phyloP scores from a whole-genome alignment of 352 stramenopile genomes.

The Globisporangium radiosum region DNA sequence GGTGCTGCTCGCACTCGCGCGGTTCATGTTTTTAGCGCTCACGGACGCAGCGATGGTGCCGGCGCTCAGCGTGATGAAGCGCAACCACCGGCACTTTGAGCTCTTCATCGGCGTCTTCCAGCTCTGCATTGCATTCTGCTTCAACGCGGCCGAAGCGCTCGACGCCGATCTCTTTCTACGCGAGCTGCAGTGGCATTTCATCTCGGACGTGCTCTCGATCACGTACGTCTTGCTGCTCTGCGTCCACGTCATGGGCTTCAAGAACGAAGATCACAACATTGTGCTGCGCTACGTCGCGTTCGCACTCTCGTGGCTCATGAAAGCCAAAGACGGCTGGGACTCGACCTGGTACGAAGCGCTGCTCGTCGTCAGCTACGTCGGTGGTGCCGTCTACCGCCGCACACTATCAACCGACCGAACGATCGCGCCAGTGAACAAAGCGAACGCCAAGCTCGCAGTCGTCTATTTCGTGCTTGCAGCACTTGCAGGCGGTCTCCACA shows the following conservation, averaged over 20 bases:
- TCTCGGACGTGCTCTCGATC: constrained; percentile 83
- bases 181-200: constrained; percentile 79
- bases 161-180: constrained; percentile 57
- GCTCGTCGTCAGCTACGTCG: constrained; percentile 53
- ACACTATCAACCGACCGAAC: constrained; percentile 31
- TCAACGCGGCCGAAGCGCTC: constrained; percentile 78
- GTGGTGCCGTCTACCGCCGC: constrained; percentile 47
- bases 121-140: constrained; percentile 71
- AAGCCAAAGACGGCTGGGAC: constrained; percentile 80
- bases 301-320: constrained; percentile 77
- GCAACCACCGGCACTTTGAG: constrained; percentile 85
- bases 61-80: constrained; percentile 70
- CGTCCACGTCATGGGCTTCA: constrained; percentile 81
- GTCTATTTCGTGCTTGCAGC: constrained; percentile 31
- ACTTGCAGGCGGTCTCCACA: constrained; percentile 28
- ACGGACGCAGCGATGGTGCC: constrained; percentile 72
- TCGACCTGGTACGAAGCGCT: constrained; percentile 60
- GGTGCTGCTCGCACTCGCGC: constrained; percentile 39
- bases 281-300: constrained; percentile 82
- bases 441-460: constrained; percentile 51
- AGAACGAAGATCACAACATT: constrained; percentile 80
- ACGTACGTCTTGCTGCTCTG: constrained; percentile 82
- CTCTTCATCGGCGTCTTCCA: constrained; percentile 85
- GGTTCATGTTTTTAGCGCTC: constrained; percentile 67
- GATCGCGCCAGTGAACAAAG: constrained; percentile 45